A percentile compares a stretch with the other conserved stretches of the same genome.
Evolutionary conservation across 148 eudicot species (phyloP).

Genomic region (Limonium bicolor): DNA sequence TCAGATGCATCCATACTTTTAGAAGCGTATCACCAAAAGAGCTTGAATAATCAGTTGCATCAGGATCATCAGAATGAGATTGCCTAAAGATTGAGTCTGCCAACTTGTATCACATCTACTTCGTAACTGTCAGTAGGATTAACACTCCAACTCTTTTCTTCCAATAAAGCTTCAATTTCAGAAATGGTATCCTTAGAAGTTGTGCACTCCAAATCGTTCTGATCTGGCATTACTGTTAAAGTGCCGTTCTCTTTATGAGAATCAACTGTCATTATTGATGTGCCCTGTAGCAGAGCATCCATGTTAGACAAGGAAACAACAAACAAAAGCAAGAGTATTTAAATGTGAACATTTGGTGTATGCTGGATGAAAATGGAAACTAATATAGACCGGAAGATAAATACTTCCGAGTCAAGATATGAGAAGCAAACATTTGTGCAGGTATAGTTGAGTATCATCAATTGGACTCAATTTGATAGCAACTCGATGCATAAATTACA

Average conservation of each 20-base stretch:
- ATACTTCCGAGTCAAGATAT: no score
- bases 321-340: no score
- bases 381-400: no score
- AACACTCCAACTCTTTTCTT: constrained; percentile 19
- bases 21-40: constrained; percentile 77
- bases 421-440: no score
- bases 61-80: constrained; percentile 35
- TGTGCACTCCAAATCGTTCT: constrained; percentile 18
- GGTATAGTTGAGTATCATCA: no score
- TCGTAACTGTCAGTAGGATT: constrained; percentile 11
- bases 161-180: constrained; percentile 23
- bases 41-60: constrained; percentile 88
- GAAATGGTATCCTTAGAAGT: constrained; percentile 21
- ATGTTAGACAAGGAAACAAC: no score
- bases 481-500: no score
- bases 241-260: constrained; percentile 12
- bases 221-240: constrained; percentile 11
- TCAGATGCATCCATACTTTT: constrained; percentile 43
- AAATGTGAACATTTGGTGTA: no score
- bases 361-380: no score
- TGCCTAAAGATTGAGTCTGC: constrained; percentile 9
- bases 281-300: no score
- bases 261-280: constrained; percentile 17
- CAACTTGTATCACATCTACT: constrained; percentile 24
- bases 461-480: no score